Percentiles rank a stretch among this genome's conserved stretches.
phyloP scores from a whole-genome alignment of 1,284 basidiomycete genomes.

The Trametes polyzona region DNA sequence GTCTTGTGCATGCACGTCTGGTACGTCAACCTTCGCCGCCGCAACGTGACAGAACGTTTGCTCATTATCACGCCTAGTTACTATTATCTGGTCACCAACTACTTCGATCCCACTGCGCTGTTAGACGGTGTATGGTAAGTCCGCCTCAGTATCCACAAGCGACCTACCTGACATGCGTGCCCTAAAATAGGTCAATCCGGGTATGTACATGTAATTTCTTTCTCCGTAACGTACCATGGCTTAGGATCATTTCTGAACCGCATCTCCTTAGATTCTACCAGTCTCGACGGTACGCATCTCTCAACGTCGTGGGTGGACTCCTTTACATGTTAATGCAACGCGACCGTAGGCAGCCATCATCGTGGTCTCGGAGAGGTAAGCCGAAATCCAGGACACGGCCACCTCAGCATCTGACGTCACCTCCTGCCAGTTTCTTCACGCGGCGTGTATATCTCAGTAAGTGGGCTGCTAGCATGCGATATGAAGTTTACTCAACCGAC shows the following conservation, averaged over 20 bases:
- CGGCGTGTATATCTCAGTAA: constrained; percentile 11
- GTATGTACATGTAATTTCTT: not conserved
- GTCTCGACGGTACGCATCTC: constrained; percentile 1
- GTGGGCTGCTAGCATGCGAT: not conserved
- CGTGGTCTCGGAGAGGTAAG: not conserved
- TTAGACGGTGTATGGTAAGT: constrained; percentile 16
- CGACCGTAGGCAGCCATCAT: not conserved
- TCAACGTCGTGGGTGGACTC: not conserved
- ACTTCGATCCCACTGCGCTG: constrained; percentile 11
- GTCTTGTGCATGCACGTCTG: constrained; percentile 11
- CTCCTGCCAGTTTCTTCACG: constrained; percentile 3
- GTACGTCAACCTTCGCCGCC: not conserved
- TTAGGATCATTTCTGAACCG: not conserved
- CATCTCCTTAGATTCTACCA: not conserved
- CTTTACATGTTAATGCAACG: not conserved
- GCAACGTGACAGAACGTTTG: not conserved
- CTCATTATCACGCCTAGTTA: constrained; percentile 2
- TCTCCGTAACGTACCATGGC: too few species aligned
- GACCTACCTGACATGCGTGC: not conserved
- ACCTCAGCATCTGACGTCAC: too few species aligned
- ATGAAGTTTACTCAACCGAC: not conserved
- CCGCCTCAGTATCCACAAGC: not conserved
- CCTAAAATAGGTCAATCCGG: not conserved
- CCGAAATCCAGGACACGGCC: not conserved
- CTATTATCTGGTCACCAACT: constrained; percentile 18